Evolutionary conservation across 2,329 filamentous ascomycete species (phyloP).

Genomic region (Helicocarpus griseus): DNA sequence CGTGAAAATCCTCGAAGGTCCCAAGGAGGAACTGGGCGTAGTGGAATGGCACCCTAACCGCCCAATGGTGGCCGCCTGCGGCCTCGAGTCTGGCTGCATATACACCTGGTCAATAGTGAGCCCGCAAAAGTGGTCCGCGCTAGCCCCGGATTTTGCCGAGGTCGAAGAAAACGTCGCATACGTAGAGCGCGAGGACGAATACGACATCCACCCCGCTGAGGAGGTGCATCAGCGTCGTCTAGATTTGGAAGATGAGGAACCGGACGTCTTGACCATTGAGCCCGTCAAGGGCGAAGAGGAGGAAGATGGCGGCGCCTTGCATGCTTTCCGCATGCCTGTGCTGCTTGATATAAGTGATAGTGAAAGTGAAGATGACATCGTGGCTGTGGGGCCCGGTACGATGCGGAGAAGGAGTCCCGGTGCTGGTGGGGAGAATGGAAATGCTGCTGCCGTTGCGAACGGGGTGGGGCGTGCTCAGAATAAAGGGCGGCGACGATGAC

Average conservation of each 20-base stretch:
- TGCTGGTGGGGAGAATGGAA: constrained; percentile 31
- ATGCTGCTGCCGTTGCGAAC: constrained; percentile 4
- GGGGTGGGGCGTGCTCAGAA: constrained; percentile 13
- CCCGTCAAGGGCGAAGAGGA: constrained; percentile 52
- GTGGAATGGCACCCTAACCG: constrained; percentile 94
- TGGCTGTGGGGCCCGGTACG: constrained; percentile 62
- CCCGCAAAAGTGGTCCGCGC: constrained; percentile 91
- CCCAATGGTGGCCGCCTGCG: constrained; percentile 80
- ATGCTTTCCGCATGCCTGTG: constrained; percentile 81
- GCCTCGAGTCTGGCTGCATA: constrained; percentile 83
- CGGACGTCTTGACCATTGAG: constrained; percentile 78
- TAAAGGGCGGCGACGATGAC: constrained; percentile 23
- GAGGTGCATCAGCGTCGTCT: constrained; percentile 86
- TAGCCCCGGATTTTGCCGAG: constrained; percentile 93
- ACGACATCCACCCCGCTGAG: constrained; percentile 92
- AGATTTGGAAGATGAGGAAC: constrained; percentile 84
- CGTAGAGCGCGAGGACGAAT: constrained; percentile 90
- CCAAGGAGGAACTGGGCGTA: constrained; percentile 89
- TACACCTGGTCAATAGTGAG: constrained; percentile 95
- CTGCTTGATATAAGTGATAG: constrained; percentile 87
- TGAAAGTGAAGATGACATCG: constrained; percentile 85
- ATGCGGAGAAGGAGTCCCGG: constrained; percentile 79
- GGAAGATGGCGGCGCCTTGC: constrained; percentile 35
- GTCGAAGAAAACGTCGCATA: constrained; percentile 99
- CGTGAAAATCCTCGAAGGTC: constrained; percentile 92